Percentiles rank a stretch among this genome's conserved stretches.
phyloP scores from a whole-genome alignment of 2,329 filamentous ascomycete genomes.

The Neobulgaria alba region DNA sequence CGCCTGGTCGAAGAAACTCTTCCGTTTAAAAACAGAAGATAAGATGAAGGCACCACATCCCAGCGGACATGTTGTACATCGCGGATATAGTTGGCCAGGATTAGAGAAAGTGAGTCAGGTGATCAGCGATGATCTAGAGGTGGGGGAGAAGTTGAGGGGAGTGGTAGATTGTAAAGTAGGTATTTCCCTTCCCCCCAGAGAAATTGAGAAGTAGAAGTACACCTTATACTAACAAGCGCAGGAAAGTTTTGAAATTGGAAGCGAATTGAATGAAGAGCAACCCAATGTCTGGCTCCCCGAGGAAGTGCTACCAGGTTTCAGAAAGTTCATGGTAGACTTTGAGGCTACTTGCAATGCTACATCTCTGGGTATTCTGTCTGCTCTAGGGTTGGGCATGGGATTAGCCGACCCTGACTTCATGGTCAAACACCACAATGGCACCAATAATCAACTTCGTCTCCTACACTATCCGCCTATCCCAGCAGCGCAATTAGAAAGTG shows the following conservation, averaged over 20 bases:
- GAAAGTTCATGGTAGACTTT: constrained; percentile 39
- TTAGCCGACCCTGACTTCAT: constrained; percentile 38
- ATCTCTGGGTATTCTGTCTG: constrained; percentile 36
- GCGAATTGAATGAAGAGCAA: constrained; percentile 35
- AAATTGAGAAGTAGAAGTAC: neutral
- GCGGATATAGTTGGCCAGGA: constrained; percentile 48
- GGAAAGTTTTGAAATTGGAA: constrained; percentile 46
- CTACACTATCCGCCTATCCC: constrained; percentile 48
- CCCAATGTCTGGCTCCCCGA: constrained; percentile 43
- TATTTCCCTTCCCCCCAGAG: neutral
- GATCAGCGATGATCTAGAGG: constrained; percentile 34
- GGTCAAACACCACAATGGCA: constrained; percentile 41
- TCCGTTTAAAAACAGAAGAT: constrained; percentile 34
- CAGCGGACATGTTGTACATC: constrained; percentile 39
- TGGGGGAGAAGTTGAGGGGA: constrained; percentile 34
- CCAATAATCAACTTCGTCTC: constrained; percentile 51
- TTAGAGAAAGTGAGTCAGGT: constrained; percentile 44
- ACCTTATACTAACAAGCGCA: constrained; percentile 17
- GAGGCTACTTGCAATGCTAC: constrained; percentile 39
- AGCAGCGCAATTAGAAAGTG: constrained; percentile 34
- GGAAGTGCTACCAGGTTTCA: constrained; percentile 37
- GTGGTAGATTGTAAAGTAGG: constrained; percentile 43
- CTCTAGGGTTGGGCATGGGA: constrained; percentile 39
- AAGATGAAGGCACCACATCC: constrained; percentile 43
- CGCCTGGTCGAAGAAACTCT: constrained; percentile 35